A percentile compares a stretch with the other conserved stretches of the same genome.
Conservation (phyloP, 768 basidiomycete species). For the Coprinopsis marcescibilis region DNA sequence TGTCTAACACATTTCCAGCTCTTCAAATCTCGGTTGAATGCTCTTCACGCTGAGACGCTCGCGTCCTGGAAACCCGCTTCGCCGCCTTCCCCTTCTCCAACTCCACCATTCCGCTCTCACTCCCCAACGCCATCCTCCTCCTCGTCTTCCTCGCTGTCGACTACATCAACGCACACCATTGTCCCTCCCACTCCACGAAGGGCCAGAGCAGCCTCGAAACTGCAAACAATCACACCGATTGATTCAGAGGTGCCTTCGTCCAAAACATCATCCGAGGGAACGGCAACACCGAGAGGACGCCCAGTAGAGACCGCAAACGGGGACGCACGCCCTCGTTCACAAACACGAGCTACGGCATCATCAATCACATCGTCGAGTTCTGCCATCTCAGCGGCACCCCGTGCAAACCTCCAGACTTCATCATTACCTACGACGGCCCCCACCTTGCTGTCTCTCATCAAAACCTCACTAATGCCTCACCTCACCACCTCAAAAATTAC, state of each 20-base stretch:
- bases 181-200: constrained; percentile 45
- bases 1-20: constrained; percentile 22
- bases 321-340: constrained; percentile 18
- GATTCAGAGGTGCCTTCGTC: constrained; percentile 29
- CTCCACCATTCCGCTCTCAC: constrained; percentile 32
- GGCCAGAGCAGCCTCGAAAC: constrained; percentile 18
- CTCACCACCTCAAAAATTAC: constrained; percentile 42
- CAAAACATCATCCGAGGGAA: constrained; percentile 34
- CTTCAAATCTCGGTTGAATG: constrained; percentile 34
- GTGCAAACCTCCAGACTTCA: constrained; percentile 19
- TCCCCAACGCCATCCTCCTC: constrained; percentile 53
- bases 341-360: constrained; percentile 19
- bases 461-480: constrained; percentile 43
- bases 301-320: constrained; percentile 13
- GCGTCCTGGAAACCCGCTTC: constrained; percentile 25
- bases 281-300: constrained; percentile 16
- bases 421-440: constrained; percentile 18
- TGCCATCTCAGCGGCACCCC: constrained; percentile 20
- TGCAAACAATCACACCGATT: constrained; percentile 19
- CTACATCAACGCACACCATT: constrained; percentile 66
- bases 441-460: constrained; percentile 35
- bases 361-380: constrained; percentile 13
- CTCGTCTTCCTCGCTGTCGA: constrained; percentile 64
- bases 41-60: constrained; percentile 33
- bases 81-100: constrained; percentile 18